phyloP scores from a whole-genome alignment of 305 asterid species.

The Fraxinus platypoda region DNA sequence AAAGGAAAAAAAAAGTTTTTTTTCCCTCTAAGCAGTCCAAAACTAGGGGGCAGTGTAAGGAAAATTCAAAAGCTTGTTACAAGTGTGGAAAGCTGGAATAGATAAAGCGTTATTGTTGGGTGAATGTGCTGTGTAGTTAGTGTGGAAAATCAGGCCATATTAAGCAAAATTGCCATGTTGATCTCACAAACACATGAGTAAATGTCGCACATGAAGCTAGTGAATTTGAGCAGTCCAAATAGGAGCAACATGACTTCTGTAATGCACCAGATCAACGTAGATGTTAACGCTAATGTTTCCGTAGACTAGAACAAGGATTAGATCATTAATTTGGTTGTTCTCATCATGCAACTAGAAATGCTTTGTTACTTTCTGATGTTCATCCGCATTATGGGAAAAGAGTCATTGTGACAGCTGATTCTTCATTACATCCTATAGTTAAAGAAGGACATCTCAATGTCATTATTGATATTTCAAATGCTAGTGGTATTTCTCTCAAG shows the following conservation, averaged over 20 bases:
- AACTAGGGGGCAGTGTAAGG: background rate
- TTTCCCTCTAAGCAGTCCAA: background rate
- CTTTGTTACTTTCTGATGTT: no score
- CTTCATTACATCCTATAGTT: no score
- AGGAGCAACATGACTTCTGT: background rate
- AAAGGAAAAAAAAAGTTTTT: background rate
- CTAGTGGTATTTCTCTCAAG: no score
- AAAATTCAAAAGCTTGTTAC: background rate
- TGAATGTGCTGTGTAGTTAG: background rate
- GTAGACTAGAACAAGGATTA: no score
- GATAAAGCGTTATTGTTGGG: background rate
- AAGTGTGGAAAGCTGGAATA: background rate
- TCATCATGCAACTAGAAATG: no score
- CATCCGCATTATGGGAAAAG: no score
- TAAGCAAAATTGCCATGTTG: background rate
- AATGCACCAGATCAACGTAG: no score
- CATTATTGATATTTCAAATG: no score
- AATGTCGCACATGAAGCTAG: background rate
- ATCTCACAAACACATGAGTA: background rate
- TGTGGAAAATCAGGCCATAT: slow-evolving; percentile 1
- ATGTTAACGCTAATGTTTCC: no score
- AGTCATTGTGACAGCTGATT: no score
- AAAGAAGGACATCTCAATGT: no score
- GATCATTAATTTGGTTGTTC: no score
- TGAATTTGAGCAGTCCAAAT: background rate